Evolutionary conservation across 306 rosid species (phyloP).

Genomic region (Cicer judaicum): DNA sequence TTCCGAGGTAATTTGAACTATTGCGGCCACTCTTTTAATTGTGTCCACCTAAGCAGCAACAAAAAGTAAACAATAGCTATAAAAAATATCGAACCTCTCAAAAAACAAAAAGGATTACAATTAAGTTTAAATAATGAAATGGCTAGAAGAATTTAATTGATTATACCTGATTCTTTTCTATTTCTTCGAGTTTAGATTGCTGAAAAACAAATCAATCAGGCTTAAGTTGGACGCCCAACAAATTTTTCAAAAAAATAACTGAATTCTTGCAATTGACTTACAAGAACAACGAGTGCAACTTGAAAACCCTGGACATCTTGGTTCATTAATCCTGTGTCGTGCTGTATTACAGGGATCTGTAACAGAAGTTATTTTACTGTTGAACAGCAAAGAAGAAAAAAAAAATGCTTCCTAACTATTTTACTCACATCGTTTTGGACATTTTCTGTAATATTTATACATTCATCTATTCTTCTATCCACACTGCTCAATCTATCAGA

Average conservation of each 20-base stretch:
- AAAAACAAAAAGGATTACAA: constrained; percentile 11
- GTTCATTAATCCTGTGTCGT: constrained; percentile 51
- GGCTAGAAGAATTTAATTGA: constrained; percentile 20
- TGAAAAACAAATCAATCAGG: constrained; percentile 51
- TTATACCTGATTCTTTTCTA: constrained; percentile 87
- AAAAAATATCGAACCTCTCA: constrained; percentile 29
- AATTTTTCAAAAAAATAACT: constrained; percentile 10
- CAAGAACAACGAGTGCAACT: constrained; percentile 65
- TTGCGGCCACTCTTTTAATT: constrained; percentile 58
- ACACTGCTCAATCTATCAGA: constrained; percentile 63
- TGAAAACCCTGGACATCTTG: constrained; percentile 58
- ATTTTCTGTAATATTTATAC: constrained; percentile 50
- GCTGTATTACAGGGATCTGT: constrained; percentile 65
- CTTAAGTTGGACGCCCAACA: constrained; percentile 29
- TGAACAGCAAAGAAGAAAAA: constrained; percentile 25
- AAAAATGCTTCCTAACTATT: constrained; percentile 6
- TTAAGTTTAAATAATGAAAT: not conserved
- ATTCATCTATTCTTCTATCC: constrained; percentile 67
- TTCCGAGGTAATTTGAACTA: constrained; percentile 58
- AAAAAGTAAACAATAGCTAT: constrained; percentile 36
- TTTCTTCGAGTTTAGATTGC: constrained; percentile 69
- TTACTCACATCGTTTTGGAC: constrained; percentile 67
- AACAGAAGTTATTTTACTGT: constrained; percentile 34
- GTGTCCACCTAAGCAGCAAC: constrained; percentile 58
- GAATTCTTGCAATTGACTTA: constrained; percentile 45